Evolutionary conservation across 139 green algal species (phyloP).

Genomic region (Micromonas commoda): DNA sequence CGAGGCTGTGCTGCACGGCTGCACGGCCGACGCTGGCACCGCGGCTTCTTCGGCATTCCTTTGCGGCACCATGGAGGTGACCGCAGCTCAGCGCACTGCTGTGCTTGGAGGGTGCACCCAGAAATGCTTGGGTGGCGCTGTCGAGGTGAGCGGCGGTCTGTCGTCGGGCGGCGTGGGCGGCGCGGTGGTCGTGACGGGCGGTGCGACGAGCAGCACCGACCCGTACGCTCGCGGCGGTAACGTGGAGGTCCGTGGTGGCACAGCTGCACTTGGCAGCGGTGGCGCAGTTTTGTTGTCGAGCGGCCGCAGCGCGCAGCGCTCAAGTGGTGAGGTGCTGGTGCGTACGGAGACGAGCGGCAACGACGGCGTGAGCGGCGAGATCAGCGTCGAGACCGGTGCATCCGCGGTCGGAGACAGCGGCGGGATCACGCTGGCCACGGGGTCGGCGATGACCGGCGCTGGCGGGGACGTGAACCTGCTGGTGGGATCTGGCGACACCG

Average conservation of each 20-base stretch:
- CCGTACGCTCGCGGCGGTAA: background rate
- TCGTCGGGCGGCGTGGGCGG: constrained; percentile 8
- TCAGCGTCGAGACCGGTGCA: constrained; percentile 9
- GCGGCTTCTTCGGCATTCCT: no score
- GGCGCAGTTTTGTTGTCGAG: background rate
- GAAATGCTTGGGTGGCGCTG: constrained; percentile 1
- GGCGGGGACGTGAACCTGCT: background rate
- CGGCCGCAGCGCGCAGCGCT: background rate
- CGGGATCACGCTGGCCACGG: background rate
- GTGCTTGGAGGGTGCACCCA: constrained; percentile 5
- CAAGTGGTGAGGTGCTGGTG: constrained; percentile 15
- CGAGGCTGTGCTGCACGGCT: constrained; percentile 1
- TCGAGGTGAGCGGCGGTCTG: constrained; percentile 2
- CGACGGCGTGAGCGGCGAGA: background rate
- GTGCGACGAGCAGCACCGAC: background rate
- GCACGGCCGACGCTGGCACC: background rate
- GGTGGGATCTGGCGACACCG: constrained; percentile 20
- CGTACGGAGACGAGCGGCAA: background rate
- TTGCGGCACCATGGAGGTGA: background rate
- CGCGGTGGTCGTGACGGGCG: background rate
- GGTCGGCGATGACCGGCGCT: background rate
- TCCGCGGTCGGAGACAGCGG: background rate
- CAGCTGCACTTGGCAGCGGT: background rate
- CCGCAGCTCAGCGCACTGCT: background rate
- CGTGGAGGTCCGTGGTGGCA: constrained; percentile 2